phyloP scores from a whole-genome alignment of 495 filamentous ascomycete species.

The Daldinia concentrica region DNA sequence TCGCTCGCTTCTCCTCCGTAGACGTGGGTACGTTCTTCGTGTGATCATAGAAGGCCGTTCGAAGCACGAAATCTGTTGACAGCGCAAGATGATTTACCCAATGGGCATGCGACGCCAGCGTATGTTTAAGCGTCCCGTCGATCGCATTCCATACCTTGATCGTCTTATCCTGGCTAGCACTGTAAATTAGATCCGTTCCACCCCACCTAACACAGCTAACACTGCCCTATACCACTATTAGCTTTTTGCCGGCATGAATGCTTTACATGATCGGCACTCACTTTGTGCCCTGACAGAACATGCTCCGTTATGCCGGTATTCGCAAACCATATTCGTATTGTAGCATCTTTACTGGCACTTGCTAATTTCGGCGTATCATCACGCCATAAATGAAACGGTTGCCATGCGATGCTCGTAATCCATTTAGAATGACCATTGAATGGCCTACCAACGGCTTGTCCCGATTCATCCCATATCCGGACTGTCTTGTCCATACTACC shows the following conservation, averaged over 20 bases:
- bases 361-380: conserved; percentile 80
- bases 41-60: conserved; percentile 89
- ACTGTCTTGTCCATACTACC: conserved; percentile 95
- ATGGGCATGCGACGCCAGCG: conserved; percentile 83
- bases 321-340: conserved; percentile 87
- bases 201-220: conserved; percentile 96
- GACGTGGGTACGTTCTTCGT: conserved; percentile 70
- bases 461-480: conserved; percentile 88
- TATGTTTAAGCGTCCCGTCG: conserved; percentile 80
- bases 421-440: conserved; percentile 93
- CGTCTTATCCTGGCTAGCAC: conserved; percentile 89
- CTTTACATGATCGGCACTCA: conserved; percentile 20
- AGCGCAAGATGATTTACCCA: conserved; percentile 97
- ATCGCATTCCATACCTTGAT: conserved; percentile 90
- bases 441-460: conserved; percentile 75
- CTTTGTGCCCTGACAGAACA: conserved; percentile 87
- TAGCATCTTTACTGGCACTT: conserved; percentile 90
- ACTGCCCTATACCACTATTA: conserved; percentile 52
- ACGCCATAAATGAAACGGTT: conserved; percentile 88
- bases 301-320: conserved; percentile 80
- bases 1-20: conserved; percentile 74
- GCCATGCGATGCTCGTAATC: conserved; percentile 89
- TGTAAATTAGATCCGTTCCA: conserved; percentile 86
- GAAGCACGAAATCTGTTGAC: conserved; percentile 90
- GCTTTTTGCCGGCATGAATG: conserved; percentile 6